Evolutionary conservation across 306 rosid species (phyloP), one percentile per base, ranked within the genome.

Genomic region (Argentina anserina): DNA sequence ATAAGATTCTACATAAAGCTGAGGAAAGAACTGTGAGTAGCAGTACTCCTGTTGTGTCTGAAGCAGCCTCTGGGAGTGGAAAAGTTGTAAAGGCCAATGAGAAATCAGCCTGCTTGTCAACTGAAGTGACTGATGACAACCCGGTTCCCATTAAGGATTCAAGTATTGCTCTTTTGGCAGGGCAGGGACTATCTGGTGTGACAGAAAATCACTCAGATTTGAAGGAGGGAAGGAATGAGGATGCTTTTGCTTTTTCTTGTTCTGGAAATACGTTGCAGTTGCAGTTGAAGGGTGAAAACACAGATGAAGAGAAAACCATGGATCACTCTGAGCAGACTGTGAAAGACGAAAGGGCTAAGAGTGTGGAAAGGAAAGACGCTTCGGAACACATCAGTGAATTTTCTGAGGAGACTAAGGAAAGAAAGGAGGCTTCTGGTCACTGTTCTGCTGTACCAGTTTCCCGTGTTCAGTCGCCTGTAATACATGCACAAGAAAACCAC

Each of bases 1-100:
- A 78, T 65, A 74, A 65, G 75, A 79, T 77, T 77, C 68, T 62
- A 53, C 82, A 75, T 53, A 79, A 26, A 65, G 63, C 74, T 40
- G 84, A 73, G 69, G 90, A 78, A 71, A 77, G 75, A 63, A 69
- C 63, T 41, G 49, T 13, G n/a, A 88, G 83, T 64, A 78, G 79
- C 52, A 75, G 60, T 65, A 62, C 47, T 40, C 79, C 75, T 47
- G 56, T 73, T 73, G 81, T 78, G 58, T 80, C 86, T 25, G 86
- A 82, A 81, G 79, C 73, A 46, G 65, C 76, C 37, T 71, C 74
- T 26, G 70, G 65, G 58, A 73, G 72, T 80, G 78, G 47, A 69
- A 69, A 81, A 78, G 76, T 61, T n/a, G 91, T 84, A 69, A 81
- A 80, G 76, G 87, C 81, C 17, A 72, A 75, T 84, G 93, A 76